Percentiles rank a stretch among this genome's conserved stretches.
Conservation (phyloP, 2,329 filamentous ascomycete species). For the Clarireedia paspali region DNA sequence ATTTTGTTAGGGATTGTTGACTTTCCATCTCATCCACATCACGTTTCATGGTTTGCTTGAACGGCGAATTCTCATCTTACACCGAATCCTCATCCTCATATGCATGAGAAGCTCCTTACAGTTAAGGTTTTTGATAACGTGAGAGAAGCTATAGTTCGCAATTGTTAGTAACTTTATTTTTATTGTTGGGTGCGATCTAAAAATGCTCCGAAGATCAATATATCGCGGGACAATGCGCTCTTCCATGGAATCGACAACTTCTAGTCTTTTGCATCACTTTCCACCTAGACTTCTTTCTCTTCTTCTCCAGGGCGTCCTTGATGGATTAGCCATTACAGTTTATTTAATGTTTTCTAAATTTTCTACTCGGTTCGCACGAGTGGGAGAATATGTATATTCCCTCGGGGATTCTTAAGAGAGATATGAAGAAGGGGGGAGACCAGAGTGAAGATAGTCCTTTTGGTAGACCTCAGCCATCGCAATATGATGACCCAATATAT, state of each 20-base stretch:
- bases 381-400: background rate
- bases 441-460: background rate
- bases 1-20: background rate
- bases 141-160: background rate
- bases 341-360: background rate
- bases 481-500: background rate
- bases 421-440: background rate
- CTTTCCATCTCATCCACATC: background rate
- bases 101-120: background rate
- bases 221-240: background rate
- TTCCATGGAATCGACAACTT: background rate
- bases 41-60: slow-evolving; percentile 2
- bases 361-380: background rate
- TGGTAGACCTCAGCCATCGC: background rate
- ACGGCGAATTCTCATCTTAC: background rate
- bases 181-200: background rate
- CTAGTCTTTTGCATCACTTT: background rate
- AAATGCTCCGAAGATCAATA: background rate
- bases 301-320: background rate
- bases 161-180: background rate
- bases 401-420: background rate
- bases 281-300: background rate
- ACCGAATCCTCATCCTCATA: background rate
- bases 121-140: background rate
- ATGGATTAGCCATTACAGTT: background rate